Evolutionary conservation across 257 asterid species (phyloP), one percentile per base, ranked within the genome.

Genomic region (Apocynum venetum): DNA sequence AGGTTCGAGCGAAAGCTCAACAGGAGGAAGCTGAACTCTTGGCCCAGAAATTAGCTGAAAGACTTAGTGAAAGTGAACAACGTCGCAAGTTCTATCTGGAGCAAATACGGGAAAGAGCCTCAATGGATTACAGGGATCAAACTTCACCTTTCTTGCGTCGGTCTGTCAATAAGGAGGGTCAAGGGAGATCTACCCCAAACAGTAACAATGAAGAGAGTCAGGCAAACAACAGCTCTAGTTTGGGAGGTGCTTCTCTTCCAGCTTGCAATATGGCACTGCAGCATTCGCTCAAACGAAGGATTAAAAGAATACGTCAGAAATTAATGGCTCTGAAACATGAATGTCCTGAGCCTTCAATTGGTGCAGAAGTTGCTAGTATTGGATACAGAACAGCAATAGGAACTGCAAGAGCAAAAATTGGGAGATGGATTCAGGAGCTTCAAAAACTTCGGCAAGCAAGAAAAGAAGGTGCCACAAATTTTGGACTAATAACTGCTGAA

Each of bases 61-160:
- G 89, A 86, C 97, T 96, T 74, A 86, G 91, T 59, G 99, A 96
- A 89, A 96, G 99, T 68, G 97, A 96, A 78, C 99, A 89, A 83
- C 84, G 99, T 71, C 91, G 99, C 60, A 93, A 96, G 77, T 85
- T 90, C 87, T 96, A 96, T 87, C 88, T 96, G 75, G 99, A 93
- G 84, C 99, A 96, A 85, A 96, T 96, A 78, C 93, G 98, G 60
- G 99, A 96, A 88, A 90, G 88, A 80, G 99, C 99, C 7, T 91
- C 99, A 57, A 96, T 93, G 98, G 99, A 95, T 86, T 95, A 93
- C 81, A 89, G 99, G 88, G 99, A 96, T 87, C 99, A 93, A 84
- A 89, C 98, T 78, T 94, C 98, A 57, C 99, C 99, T 82, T 85
- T 95, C 80, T 80, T 93, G 83, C 89, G 99, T 41, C 98, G 99